These are phyloP conservation scores for Zoysia matrella DNA, from an alignment of 202 grass and related monocot species.

Conservation along the genomic window DNA sequence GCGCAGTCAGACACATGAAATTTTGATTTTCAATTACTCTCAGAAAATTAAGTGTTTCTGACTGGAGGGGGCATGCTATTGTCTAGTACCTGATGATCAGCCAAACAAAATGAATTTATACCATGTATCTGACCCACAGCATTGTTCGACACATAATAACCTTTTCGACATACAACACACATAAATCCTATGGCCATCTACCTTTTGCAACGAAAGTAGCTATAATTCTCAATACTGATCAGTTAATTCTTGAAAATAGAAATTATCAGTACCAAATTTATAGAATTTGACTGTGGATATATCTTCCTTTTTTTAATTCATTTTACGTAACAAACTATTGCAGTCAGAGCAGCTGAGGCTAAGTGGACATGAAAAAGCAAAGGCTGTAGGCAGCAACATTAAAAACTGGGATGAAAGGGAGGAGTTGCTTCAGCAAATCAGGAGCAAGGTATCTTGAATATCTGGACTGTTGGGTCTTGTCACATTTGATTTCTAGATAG, in stretches of 20 bases:
- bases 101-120: no score
- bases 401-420: conserved; percentile 76
- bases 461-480: conserved; percentile 13
- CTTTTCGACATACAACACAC: not conserved
- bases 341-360: conserved; percentile 68
- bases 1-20: no score
- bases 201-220: conserved; percentile 27
- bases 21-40: no score
- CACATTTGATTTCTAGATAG: conserved; percentile 21
- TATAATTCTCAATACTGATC: not conserved
- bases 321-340: conserved; percentile 35
- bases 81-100: no score
- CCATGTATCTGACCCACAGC: not conserved
- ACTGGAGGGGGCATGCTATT: no score
- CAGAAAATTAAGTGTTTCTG: no score
- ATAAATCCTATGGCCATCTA: not conserved
- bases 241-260: conserved; percentile 36
- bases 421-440: conserved; percentile 94
- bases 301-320: conserved; percentile 34
- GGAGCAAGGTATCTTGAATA: conserved; percentile 81
- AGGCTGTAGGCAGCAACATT: conserved; percentile 45
- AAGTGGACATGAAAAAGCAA: conserved; percentile 67
- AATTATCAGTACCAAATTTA: conserved; percentile 22
- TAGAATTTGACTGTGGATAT: conserved; percentile 2
- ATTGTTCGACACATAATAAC: not conserved